These are phyloP conservation scores for Cystobasidiaceae sp. DNA, from an alignment of 1,284 basidiomycete genomes.

Conservation along the genomic window DNA sequence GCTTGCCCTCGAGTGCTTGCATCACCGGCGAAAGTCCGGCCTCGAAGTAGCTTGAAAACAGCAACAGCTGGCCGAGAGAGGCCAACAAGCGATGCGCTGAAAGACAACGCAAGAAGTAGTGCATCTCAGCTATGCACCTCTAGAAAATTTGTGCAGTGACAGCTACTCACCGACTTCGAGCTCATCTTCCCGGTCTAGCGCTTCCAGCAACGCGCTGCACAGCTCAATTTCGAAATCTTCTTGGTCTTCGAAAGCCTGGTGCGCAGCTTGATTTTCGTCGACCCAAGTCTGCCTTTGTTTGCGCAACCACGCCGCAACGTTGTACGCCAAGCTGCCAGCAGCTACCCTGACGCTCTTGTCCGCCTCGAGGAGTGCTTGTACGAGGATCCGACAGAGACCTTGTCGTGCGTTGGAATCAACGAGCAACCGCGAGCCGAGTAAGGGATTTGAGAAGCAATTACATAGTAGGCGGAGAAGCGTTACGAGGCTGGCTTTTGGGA, in stretches of 20 bases:
- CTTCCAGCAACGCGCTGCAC: slow-evolving; percentile 37
- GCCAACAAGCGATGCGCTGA: slow-evolving; percentile 42
- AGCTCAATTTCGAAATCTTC: slow-evolving; percentile 40
- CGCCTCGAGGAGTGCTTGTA: slow-evolving; percentile 38
- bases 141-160: not conserved
- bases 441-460: slow-evolving; percentile 33
- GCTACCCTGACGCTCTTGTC: slow-evolving; percentile 36
- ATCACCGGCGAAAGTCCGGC: slow-evolving; percentile 20
- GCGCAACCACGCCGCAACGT: slow-evolving; percentile 34
- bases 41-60: slow-evolving; percentile 31
- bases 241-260: not conserved
- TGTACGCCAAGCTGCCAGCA: slow-evolving; percentile 39
- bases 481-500: slow-evolving; percentile 35
- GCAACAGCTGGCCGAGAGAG: slow-evolving; percentile 40
- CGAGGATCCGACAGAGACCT: slow-evolving; percentile 30
- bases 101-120: not conserved
- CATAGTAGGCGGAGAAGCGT: slow-evolving; percentile 38
- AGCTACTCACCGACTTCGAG: slow-evolving; percentile 39
- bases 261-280: slow-evolving; percentile 7
- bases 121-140: not conserved
- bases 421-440: slow-evolving; percentile 15
- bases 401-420: not conserved
- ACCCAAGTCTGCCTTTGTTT: slow-evolving; percentile 25
- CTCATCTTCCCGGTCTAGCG: slow-evolving; percentile 33
- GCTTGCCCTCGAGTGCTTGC: slow-evolving; percentile 33